Evolutionary conservation across 1,139 yeast species (phyloP).

Genomic region (Hansenula anomala): DNA sequence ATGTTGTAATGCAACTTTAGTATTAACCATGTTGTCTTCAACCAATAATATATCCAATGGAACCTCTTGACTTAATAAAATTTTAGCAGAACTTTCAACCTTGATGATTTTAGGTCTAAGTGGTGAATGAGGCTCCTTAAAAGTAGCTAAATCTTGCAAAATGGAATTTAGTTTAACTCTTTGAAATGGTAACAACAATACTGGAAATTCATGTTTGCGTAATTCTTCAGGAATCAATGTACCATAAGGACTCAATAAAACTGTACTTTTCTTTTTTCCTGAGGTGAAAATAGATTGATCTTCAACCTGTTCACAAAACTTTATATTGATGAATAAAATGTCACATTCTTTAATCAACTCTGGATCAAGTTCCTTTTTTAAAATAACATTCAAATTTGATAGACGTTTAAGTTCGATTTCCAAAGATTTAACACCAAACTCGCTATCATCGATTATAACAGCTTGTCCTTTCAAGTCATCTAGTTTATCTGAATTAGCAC

Average conservation of each 20-base stretch:
- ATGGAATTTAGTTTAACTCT: constrained; percentile 8
- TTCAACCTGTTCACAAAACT: constrained; percentile 5
- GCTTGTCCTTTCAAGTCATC: constrained; percentile 25
- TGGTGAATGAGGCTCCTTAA: neutral
- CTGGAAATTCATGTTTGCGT: constrained; percentile 5
- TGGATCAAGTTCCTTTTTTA: neutral
- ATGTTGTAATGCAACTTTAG: constrained; percentile 76
- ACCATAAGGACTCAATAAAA: constrained; percentile 14
- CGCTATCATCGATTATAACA: constrained; percentile 33
- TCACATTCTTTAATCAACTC: constrained; percentile 1
- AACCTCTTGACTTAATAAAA: constrained; percentile 25
- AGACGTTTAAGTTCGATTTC: constrained; percentile 24
- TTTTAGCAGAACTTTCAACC: constrained; percentile 1
- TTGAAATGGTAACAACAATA: constrained; percentile 13
- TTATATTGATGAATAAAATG: constrained; percentile 8
- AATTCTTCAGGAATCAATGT: constrained; percentile 3
- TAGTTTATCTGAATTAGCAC: constrained; percentile 18
- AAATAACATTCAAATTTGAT: constrained; percentile 6
- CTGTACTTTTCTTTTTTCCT: constrained; percentile 1
- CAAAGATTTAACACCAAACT: constrained; percentile 32
- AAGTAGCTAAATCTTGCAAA: neutral
- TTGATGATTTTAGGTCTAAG: constrained; percentile 4
- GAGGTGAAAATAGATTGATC: neutral
- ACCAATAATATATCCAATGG: constrained; percentile 72
- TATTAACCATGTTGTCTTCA: constrained; percentile 88